These are phyloP conservation scores for Candida peoriensis DNA, from an alignment of 805 yeast genomes.

Conservation along the genomic window DNA sequence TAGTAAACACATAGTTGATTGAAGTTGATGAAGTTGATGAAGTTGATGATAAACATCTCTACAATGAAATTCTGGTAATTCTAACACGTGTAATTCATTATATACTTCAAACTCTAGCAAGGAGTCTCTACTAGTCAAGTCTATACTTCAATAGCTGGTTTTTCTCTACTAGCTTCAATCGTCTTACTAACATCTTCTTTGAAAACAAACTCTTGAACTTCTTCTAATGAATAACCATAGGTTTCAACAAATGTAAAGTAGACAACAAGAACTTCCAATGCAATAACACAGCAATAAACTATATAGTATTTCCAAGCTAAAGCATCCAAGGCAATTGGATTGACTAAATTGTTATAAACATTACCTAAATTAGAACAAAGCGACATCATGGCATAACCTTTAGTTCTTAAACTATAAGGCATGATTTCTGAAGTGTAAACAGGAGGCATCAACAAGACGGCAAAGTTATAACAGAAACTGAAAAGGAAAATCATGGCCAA, in stretches of 20 bases:
- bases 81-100: too few species aligned
- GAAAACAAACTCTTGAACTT: constrained; percentile 26
- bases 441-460: constrained; percentile 40
- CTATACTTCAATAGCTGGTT: too few species aligned
- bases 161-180: not conserved
- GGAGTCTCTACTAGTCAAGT: too few species aligned
- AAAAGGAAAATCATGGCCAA: constrained; percentile 47
- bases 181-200: constrained; percentile 1
- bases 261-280: constrained; percentile 26
- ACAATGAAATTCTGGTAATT: too few species aligned
- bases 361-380: constrained; percentile 5
- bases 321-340: constrained; percentile 34
- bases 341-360: constrained; percentile 31
- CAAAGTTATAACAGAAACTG: constrained; percentile 37
- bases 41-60: too few species aligned
- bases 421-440: constrained; percentile 39
- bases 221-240: constrained; percentile 33
- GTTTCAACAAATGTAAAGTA: constrained; percentile 34
- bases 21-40: too few species aligned
- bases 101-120: too few species aligned
- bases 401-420: constrained; percentile 29
- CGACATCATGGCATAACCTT: constrained; percentile 19
- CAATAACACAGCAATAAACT: constrained; percentile 28
- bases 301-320: constrained; percentile 33
- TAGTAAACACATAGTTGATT: too few species aligned